These are phyloP conservation scores for Aspergillus tubingensis DNA, from an alignment of 2,329 filamentous ascomycete genomes.

Conservation along the genomic window DNA sequence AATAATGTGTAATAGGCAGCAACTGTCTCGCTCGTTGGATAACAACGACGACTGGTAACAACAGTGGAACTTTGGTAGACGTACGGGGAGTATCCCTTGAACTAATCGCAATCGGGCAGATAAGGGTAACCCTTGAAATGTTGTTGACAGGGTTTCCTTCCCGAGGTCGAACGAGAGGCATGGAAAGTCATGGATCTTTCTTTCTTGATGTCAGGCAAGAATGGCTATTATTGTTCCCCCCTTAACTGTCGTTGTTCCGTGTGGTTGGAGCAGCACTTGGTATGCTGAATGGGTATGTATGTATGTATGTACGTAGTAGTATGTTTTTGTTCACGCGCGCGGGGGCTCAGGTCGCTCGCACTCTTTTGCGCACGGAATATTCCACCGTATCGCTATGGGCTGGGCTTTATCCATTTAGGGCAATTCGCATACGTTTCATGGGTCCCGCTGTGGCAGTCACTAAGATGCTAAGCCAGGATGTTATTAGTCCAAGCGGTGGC, in stretches of 20 bases:
- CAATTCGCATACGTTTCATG: conserved; percentile 8
- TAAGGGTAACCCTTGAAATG: not conserved
- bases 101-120: not conserved
- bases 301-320: not conserved
- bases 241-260: not conserved
- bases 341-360: not conserved
- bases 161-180: not conserved
- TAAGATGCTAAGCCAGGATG: not conserved
- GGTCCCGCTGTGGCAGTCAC: not conserved
- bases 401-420: conserved; percentile 7
- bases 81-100: not conserved
- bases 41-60: not conserved
- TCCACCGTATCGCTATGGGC: not conserved
- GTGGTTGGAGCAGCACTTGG: not conserved
- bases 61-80: not conserved
- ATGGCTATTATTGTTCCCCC: too few relatives aligned
- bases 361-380: conserved; percentile 1
- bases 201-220: too few relatives aligned
- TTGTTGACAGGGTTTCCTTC: not conserved
- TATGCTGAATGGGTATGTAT: not conserved
- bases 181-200: not conserved
- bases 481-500: not conserved
- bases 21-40: not conserved
- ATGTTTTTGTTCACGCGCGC: not conserved
- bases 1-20: conserved; percentile 62